A percentile compares a stretch with the other conserved stretches of the same genome.
Evolutionary conservation across 2,329 filamentous ascomycete genomes (phyloP).

Genomic region (Alternaria sp.): DNA sequence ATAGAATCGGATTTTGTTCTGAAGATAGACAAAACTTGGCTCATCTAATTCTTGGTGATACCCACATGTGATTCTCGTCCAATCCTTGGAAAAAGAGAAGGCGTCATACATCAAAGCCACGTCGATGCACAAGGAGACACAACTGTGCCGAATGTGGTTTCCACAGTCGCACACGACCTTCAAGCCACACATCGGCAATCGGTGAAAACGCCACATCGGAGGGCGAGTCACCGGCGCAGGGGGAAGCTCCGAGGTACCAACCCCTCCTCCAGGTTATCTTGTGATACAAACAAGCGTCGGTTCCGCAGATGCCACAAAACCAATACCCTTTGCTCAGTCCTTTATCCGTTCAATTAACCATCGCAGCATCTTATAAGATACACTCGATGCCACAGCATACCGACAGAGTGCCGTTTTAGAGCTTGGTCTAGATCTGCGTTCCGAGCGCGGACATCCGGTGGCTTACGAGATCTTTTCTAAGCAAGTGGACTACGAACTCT

Average conservation of each 20-base stretch:
- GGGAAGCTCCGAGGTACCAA: conserved; percentile 22
- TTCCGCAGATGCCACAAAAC: conserved; percentile 17
- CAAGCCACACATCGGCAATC: conserved; percentile 17
- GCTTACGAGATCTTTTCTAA: conserved; percentile 19
- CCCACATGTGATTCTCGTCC: neutral
- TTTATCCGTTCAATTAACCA: neutral
- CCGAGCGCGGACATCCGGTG: conserved; percentile 11
- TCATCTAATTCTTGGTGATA: accelerated
- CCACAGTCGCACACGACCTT: neutral
- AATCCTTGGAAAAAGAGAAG: accelerated
- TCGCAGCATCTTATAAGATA: neutral
- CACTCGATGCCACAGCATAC: neutral
- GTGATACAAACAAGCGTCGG: conserved; percentile 19
- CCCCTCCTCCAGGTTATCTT: conserved; percentile 16
- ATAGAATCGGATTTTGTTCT: neutral
- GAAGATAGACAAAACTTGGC: neutral
- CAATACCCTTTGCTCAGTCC: neutral
- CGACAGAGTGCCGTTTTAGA: neutral
- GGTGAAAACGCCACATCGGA: conserved; percentile 6
- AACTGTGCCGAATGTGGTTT: neutral
- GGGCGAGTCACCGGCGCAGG: conserved; percentile 18
- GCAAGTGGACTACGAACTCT: conserved; percentile 7
- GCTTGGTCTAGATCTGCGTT: conserved; percentile 1
- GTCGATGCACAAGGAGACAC: neutral
- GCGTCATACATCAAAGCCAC: neutral